A percentile compares a stretch with the other conserved stretches of the same genome.
Evolutionary conservation across 257 asterid species (phyloP).

Genomic region (Gardenia jasminoides): DNA sequence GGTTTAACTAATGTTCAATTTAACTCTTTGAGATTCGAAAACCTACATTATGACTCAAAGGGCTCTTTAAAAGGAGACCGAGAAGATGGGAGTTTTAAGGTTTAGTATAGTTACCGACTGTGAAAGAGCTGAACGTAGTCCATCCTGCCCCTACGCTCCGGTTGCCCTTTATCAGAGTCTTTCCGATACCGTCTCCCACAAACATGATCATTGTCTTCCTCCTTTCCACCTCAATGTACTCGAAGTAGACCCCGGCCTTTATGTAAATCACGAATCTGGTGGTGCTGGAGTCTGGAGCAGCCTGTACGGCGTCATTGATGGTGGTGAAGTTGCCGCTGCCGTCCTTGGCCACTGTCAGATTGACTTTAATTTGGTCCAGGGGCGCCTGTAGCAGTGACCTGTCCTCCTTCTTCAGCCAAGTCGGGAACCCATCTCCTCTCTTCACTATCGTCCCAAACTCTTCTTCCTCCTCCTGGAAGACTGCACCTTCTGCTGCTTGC

Average conservation of each 20-base stretch:
- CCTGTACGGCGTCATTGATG: constrained; percentile 56
- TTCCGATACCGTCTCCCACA: constrained; percentile 92
- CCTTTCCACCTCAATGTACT: constrained; percentile 65
- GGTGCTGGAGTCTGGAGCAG: constrained; percentile 70
- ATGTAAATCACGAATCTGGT: constrained; percentile 79
- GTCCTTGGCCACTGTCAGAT: constrained; percentile 71
- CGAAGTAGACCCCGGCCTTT: constrained; percentile 83
- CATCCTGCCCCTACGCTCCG: constrained; percentile 88
- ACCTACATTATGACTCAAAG: too few relatives aligned
- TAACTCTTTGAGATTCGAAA: too few relatives aligned
- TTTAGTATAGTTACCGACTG: constrained; percentile 91
- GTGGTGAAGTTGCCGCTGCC: constrained; percentile 85
- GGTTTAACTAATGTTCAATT: too few relatives aligned
- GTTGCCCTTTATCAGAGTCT: constrained; percentile 79
- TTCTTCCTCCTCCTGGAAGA: constrained; percentile 46
- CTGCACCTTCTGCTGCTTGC: constrained; percentile 8
- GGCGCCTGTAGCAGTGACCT: constrained; percentile 59
- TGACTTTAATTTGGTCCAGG: constrained; percentile 30
- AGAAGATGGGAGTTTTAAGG: constrained; percentile 12
- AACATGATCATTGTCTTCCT: constrained; percentile 55
- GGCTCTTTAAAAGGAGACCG: background rate
- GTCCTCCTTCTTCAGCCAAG: constrained; percentile 62
- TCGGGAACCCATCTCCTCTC: constrained; percentile 46
- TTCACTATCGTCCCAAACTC: constrained; percentile 1
- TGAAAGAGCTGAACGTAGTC: constrained; percentile 92